phyloP scores from a whole-genome alignment of 208 protist genomes.

The Leishmania turanica region DNA sequence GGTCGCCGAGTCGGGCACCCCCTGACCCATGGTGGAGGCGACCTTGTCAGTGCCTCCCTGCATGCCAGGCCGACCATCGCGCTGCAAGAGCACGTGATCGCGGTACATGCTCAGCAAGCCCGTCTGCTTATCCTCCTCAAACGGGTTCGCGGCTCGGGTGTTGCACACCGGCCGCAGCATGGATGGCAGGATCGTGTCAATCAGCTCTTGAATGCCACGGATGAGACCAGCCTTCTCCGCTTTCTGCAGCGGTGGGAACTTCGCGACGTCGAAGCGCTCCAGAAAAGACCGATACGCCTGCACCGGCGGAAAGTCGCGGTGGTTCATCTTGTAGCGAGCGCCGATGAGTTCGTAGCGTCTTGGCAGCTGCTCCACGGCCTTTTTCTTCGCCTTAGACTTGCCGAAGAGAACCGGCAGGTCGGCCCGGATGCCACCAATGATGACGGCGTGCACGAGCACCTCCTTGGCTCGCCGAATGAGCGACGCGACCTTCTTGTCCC shows the following conservation, averaged over 20 bases:
- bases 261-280: slow-evolving; percentile 68
- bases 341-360: slow-evolving; percentile 63
- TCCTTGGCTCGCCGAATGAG: slow-evolving; percentile 89
- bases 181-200: slow-evolving; percentile 56
- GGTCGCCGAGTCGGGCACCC: background rate
- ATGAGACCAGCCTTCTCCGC: slow-evolving; percentile 70
- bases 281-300: slow-evolving; percentile 52
- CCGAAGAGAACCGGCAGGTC: slow-evolving; percentile 83
- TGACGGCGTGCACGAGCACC: slow-evolving; percentile 86
- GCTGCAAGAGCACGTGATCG: slow-evolving; percentile 36
- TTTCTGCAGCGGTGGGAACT: slow-evolving; percentile 63
- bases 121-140: slow-evolving; percentile 35
- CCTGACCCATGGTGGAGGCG: slow-evolving; percentile 6
- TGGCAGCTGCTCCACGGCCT: slow-evolving; percentile 55
- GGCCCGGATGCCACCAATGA: slow-evolving; percentile 71
- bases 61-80: slow-evolving; percentile 27
- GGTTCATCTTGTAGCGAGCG: slow-evolving; percentile 61
- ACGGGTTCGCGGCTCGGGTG: slow-evolving; percentile 25
- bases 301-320: slow-evolving; percentile 56
- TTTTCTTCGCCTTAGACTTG: slow-evolving; percentile 64
- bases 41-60: slow-evolving; percentile 35
- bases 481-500: slow-evolving; percentile 90
- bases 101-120: slow-evolving; percentile 58
- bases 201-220: slow-evolving; percentile 43
- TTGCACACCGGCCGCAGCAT: slow-evolving; percentile 60